Evolutionary conservation across 2,329 filamentous ascomycete species (phyloP), one percentile per base, ranked within the genome.

Genomic region (Colletotrichum sp.): DNA sequence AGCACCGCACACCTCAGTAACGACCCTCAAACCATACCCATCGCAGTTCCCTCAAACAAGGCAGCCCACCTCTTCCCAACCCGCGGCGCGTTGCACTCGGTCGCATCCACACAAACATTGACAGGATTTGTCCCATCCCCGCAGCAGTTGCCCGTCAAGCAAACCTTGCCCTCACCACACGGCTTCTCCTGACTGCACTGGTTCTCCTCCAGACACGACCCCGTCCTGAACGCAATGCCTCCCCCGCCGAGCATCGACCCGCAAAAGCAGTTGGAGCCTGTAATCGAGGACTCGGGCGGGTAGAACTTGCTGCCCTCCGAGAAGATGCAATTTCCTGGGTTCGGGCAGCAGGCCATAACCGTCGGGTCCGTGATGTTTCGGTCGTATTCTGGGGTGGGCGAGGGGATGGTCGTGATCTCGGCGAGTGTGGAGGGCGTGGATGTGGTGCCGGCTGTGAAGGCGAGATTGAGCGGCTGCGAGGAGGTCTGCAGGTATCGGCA

Each of bases 291-390:
- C 21, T 79, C 78, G 36, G 68, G 58, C 0, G 83, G 83, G 74
- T 86, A 86, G 38, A 80, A 85, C 4, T 74, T 77, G 3, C 74
- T 78, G 3, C 69, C 77, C 5, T 74, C 70, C 2, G 75, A 73
- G 14, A 77, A 65, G 21, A 34, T 68, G 43, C n/a, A 80, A 55
- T 38, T 74, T 73, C 52, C 80, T 77, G 67, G 63, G 28, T 78
- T 77, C 12, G 81, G 73, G 26, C 85, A 86, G 75, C 84, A 86
- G 1, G 85, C 84, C 1, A 79, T 66, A 38, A 78, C 78, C 2
- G 78, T 75, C 0, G 83, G 79, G 58, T 86, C 83, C 61, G 81
- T 84, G 12, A 84, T 73, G 73, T 83, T 83, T 71, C 81, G 71
- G 9, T 58, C 43, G 26, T 71, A 77, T 14, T 71, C 68, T 16